These are phyloP conservation scores for Fusarium pseudograminearum DNA, from an alignment of 2,329 filamentous ascomycete species.

Conservation along the genomic window DNA sequence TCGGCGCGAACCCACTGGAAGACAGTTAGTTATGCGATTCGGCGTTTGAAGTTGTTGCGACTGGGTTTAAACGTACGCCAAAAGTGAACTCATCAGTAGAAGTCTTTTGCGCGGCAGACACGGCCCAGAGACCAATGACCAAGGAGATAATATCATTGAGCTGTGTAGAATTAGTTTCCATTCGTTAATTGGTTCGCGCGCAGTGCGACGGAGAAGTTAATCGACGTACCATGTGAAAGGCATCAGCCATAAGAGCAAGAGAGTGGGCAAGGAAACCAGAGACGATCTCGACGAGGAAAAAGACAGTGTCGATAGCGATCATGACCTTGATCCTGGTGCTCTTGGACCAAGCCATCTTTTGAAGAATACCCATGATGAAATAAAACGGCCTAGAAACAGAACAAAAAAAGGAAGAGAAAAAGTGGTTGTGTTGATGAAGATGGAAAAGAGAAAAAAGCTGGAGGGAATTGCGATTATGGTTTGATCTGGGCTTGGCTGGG, in stretches of 20 bases:
- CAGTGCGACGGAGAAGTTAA: background rate
- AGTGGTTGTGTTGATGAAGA: constrained; percentile 5
- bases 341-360: constrained; percentile 87
- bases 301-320: constrained; percentile 87
- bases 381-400: constrained; percentile 13
- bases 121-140: constrained; percentile 93
- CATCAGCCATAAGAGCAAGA: constrained; percentile 92
- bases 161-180: constrained; percentile 56
- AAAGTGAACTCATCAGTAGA: constrained; percentile 95
- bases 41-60: background rate
- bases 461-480: background rate
- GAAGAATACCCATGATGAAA: constrained; percentile 48
- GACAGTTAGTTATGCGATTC: constrained; percentile 40
- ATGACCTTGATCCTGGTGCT: constrained; percentile 92
- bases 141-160: constrained; percentile 98
- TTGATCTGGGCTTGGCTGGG: background rate
- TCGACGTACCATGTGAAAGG: constrained; percentile 90
- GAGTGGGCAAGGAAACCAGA: constrained; percentile 90
- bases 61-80: constrained; percentile 70
- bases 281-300: constrained; percentile 90
- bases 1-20: constrained; percentile 93
- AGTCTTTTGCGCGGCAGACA: constrained; percentile 85
- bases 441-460: background rate
- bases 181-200: constrained; percentile 7
- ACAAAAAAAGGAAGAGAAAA: background rate